phyloP scores from a whole-genome alignment of 805 yeast species.

The Metschnikowia peoriensis region DNA sequence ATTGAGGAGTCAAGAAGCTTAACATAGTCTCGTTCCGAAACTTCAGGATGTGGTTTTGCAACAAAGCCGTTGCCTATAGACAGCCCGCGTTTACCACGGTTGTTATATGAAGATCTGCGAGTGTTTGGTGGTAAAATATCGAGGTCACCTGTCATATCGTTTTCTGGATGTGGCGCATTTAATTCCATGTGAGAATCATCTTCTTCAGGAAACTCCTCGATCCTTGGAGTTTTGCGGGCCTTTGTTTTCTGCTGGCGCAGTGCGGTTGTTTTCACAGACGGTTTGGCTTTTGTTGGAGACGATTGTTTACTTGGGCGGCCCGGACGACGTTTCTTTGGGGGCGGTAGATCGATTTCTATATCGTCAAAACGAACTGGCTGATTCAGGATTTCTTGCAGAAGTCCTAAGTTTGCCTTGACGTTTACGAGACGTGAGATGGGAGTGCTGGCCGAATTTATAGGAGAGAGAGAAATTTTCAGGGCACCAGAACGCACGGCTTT shows the following conservation, averaged over 20 bases:
- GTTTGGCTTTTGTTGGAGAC: not conserved
- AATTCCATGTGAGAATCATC: conserved; percentile 29
- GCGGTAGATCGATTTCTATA: conserved; percentile 6
- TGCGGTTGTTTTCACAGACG: not conserved
- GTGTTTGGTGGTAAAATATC: conserved; percentile 3
- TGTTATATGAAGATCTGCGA: conserved; percentile 42
- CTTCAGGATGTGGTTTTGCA: conserved; percentile 64
- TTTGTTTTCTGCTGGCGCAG: not conserved
- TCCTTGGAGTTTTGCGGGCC: conserved; percentile 5
- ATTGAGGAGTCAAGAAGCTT: conserved; percentile 59
- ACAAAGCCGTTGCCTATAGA: conserved; percentile 72
- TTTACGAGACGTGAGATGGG: conserved; percentile 17
- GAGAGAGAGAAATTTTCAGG: conserved; percentile 5
- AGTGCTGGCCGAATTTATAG: conserved; percentile 15
- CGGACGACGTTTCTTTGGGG: conserved; percentile 3
- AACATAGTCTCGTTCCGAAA: conserved; percentile 52
- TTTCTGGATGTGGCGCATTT: conserved; percentile 27
- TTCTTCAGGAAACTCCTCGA: conserved; percentile 1
- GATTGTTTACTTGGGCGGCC: not conserved
- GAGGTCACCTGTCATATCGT: conserved; percentile 18
- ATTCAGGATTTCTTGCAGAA: not conserved
- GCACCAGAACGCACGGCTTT: conserved; percentile 5
- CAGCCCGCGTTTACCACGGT: conserved; percentile 70
- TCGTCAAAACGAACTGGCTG: conserved; percentile 11
- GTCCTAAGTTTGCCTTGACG: conserved; percentile 13